A percentile compares a stretch with the other conserved stretches of the same genome.
phyloP scores from a whole-genome alignment of 306 rosid genomes.

The Bauhinia variegata region DNA sequence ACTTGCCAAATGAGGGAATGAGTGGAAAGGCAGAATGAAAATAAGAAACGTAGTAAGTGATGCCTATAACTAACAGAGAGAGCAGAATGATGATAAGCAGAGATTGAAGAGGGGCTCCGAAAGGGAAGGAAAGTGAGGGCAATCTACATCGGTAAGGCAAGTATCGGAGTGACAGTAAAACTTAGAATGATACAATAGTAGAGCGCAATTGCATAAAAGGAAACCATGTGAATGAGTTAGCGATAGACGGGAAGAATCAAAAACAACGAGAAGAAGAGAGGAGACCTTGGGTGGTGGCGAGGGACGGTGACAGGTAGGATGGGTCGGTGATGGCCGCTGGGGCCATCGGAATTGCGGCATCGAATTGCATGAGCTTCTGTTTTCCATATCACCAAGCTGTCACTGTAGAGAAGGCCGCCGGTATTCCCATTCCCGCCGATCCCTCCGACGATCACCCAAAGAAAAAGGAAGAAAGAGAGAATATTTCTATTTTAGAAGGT shows the following conservation, averaged over 20 bases:
- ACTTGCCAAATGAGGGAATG: slow-evolving; percentile 10
- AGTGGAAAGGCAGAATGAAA: neutral
- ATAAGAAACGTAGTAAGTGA: too few species aligned
- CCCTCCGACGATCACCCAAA: slow-evolving; percentile 25
- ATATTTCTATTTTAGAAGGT: too few species aligned
- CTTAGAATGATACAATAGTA: neutral
- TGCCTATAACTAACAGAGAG: too few species aligned
- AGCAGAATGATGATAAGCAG: too few species aligned
- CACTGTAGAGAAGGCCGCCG: slow-evolving; percentile 38
- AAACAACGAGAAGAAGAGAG: neutral
- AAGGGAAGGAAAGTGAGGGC: too few species aligned
- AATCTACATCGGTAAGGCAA: too few species aligned
- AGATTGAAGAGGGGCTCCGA: too few species aligned
- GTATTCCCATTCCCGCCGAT: slow-evolving; percentile 49
- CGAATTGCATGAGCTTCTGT: slow-evolving; percentile 63
- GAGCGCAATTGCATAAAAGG: neutral
- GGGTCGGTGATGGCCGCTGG: slow-evolving; percentile 62
- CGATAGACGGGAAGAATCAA: too few species aligned
- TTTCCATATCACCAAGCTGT: slow-evolving; percentile 18
- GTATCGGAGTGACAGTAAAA: too few species aligned
- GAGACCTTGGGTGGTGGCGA: slow-evolving; percentile 16
- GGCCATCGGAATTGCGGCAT: slow-evolving; percentile 74
- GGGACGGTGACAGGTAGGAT: too few species aligned
- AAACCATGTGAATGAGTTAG: neutral
- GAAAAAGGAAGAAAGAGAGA: neutral